A percentile compares a stretch with the other conserved stretches of the same genome.
phyloP scores from a whole-genome alignment of 306 rosid genomes.

The Vigna unguiculata region DNA sequence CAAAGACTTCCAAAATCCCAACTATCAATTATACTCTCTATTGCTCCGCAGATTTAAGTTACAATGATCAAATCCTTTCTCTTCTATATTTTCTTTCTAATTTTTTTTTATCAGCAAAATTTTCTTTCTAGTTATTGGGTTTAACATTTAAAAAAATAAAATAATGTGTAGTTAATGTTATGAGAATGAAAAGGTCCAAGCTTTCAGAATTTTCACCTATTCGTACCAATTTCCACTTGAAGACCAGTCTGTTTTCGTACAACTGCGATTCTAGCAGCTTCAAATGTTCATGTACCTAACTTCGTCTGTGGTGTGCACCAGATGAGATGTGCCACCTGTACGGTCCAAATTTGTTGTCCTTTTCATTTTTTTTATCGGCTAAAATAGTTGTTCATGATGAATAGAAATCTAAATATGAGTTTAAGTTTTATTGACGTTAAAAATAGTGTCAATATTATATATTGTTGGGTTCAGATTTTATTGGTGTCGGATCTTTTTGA shows the following conservation, averaged over 20 bases:
- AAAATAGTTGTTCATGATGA: not conserved
- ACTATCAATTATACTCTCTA: not conserved
- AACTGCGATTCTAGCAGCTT: not conserved
- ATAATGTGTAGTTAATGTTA: not conserved
- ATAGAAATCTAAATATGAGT: too few species aligned
- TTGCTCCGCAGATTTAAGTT: not conserved
- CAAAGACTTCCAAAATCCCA: not conserved
- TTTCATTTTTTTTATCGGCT: not conserved
- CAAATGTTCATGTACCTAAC: constrained; percentile 5
- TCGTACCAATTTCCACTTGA: not conserved
- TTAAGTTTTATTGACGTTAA: too few species aligned
- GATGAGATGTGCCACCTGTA: not conserved
- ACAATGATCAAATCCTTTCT: not conserved
- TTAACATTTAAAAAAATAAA: not conserved
- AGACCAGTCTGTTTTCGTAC: constrained; percentile 7
- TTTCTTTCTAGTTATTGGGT: not conserved
- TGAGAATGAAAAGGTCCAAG: not conserved
- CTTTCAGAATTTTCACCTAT: not conserved
- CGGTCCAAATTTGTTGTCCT: not conserved
- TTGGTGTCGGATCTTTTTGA: too few species aligned
- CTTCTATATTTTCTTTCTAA: not conserved
- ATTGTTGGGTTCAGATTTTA: too few species aligned
- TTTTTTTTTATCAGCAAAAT: too few species aligned
- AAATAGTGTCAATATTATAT: too few species aligned
- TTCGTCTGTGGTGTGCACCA: not conserved